A percentile compares a stretch with the other conserved stretches of the same genome.
Evolutionary conservation across 495 filamentous ascomycete genomes (phyloP).

Genomic region (Penicillium odoratum): DNA sequence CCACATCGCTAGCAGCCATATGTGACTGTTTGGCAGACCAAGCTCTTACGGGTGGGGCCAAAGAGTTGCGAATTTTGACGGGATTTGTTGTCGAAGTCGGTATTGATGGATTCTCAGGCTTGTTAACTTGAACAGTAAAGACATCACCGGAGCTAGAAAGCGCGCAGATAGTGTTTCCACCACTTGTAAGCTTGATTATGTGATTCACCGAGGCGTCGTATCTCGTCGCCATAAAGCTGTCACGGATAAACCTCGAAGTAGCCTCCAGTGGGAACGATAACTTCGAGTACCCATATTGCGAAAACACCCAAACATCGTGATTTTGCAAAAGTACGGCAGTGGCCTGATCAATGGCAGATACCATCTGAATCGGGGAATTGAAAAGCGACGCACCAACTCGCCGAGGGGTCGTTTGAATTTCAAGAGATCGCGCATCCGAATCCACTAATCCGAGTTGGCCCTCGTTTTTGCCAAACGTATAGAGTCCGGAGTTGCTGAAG

Average conservation of each 20-base stretch:
- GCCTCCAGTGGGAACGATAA: slow-evolving; percentile 76
- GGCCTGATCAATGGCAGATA: slow-evolving; percentile 87
- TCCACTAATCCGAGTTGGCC: slow-evolving; percentile 94
- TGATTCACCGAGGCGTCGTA: slow-evolving; percentile 64
- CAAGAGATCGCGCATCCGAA: slow-evolving; percentile 87
- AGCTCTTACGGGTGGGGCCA: slow-evolving; percentile 72
- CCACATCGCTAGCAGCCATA: slow-evolving; percentile 84
- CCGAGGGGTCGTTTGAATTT: slow-evolving; percentile 75
- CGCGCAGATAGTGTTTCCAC: slow-evolving; percentile 87
- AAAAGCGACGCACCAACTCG: slow-evolving; percentile 88
- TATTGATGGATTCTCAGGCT: slow-evolving; percentile 56
- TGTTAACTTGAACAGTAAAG: slow-evolving; percentile 75
- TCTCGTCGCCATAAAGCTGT: slow-evolving; percentile 64
- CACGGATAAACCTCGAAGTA: slow-evolving; percentile 66
- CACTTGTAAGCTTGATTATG: slow-evolving; percentile 74
- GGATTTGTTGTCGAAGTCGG: slow-evolving; percentile 84
- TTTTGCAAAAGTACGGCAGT: slow-evolving; percentile 84
- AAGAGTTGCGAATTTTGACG: slow-evolving; percentile 73
- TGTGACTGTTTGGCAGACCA: slow-evolving; percentile 80
- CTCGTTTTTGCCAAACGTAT: slow-evolving; percentile 94
- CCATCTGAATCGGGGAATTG: slow-evolving; percentile 69
- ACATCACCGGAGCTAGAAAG: slow-evolving; percentile 80
- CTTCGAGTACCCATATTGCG: slow-evolving; percentile 87
- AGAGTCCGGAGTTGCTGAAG: slow-evolving; percentile 77
- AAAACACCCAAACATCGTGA: slow-evolving; percentile 88